phyloP scores from a whole-genome alignment of 768 basidiomycete species.

The Russula dissimulans region DNA sequence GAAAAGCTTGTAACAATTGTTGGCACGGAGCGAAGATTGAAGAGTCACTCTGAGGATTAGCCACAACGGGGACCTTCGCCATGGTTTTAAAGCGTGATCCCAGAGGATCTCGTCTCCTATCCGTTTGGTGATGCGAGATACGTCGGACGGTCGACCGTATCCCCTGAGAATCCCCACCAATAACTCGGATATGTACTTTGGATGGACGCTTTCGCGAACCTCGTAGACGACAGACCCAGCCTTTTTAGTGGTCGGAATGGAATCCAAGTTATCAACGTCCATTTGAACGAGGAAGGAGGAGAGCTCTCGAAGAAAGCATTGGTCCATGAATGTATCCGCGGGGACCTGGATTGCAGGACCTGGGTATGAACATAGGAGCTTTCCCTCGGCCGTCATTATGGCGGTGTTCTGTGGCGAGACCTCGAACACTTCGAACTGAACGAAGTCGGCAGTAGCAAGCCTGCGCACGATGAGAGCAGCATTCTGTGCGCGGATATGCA shows the following conservation, averaged over 20 bases:
- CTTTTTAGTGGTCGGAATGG: constrained; percentile 30
- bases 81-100: constrained; percentile 31
- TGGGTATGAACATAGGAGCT: constrained; percentile 39
- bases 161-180: constrained; percentile 39
- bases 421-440: constrained; percentile 40
- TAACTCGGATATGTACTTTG: constrained; percentile 41
- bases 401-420: constrained; percentile 29
- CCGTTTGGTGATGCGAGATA: constrained; percentile 32
- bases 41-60: constrained; percentile 38
- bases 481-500: constrained; percentile 39
- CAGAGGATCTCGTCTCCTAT: constrained; percentile 41
- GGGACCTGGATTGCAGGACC: constrained; percentile 35
- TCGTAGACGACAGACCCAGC: constrained; percentile 25
- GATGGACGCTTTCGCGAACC: constrained; percentile 33
- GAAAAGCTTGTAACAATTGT: constrained; percentile 37
- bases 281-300: constrained; percentile 33
- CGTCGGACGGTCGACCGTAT: constrained; percentile 26
- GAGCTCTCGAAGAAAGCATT: constrained; percentile 29
- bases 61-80: constrained; percentile 45
- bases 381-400: constrained; percentile 34
- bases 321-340: constrained; percentile 23
- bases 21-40: constrained; percentile 24
- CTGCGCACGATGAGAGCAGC: constrained; percentile 32
- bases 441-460: constrained; percentile 8
- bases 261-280: constrained; percentile 27